Evolutionary conservation across 805 yeast genomes (phyloP).

Genomic region (Crinitomyces ghanaensis): DNA sequence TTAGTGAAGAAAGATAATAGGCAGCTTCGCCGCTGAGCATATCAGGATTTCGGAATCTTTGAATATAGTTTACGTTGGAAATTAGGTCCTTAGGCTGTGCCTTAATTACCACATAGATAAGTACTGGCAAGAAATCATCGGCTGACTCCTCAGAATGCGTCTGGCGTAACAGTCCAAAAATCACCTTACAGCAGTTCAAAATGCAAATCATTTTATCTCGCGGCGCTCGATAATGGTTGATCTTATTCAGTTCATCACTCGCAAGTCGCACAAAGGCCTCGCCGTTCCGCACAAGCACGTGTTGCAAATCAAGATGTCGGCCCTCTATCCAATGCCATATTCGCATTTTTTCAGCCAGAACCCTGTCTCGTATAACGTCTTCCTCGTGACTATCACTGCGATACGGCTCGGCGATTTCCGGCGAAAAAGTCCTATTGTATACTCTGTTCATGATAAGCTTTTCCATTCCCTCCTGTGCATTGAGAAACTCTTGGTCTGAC

Average conservation of each 20-base stretch:
- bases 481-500: constrained; percentile 47
- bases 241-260: constrained; percentile 59
- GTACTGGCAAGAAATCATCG: constrained; percentile 82
- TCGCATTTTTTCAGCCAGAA: constrained; percentile 39
- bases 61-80: constrained; percentile 76
- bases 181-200: constrained; percentile 82
- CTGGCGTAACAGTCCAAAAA: constrained; percentile 74
- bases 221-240: constrained; percentile 81
- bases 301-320: constrained; percentile 65
- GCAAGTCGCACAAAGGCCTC: constrained; percentile 55
- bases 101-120: constrained; percentile 67
- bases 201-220: constrained; percentile 89
- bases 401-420: constrained; percentile 39
- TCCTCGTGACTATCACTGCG: constrained; percentile 45
- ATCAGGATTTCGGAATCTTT: constrained; percentile 65
- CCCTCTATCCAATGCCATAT: constrained; percentile 66
- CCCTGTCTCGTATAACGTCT: constrained; percentile 52
- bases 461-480: constrained; percentile 85
- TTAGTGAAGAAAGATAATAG: constrained; percentile 81
- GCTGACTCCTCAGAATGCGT: constrained; percentile 69
- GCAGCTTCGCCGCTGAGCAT: constrained; percentile 81
- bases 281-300: constrained; percentile 35
- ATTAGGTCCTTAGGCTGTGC: constrained; percentile 54
- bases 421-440: constrained; percentile 70
- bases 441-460: constrained; percentile 83